Percentiles rank a stretch among this genome's conserved stretches.
Evolutionary conservation across 805 yeast species (phyloP).

Genomic region (Teunomyces aglyptinius): DNA sequence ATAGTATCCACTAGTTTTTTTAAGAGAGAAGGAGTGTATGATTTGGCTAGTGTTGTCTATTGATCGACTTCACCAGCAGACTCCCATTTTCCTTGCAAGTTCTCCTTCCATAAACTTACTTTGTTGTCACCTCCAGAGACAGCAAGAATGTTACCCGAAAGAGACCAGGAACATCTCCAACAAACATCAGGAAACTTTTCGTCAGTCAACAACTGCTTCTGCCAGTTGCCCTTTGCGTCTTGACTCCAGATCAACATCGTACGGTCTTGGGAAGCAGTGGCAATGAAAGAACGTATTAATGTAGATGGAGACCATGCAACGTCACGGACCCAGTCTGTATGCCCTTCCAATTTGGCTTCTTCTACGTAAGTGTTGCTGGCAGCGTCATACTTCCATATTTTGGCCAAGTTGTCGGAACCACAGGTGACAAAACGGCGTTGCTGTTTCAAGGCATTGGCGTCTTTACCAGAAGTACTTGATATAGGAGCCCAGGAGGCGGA

Average conservation of each 20-base stretch:
- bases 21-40: not conserved
- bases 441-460: slow-evolving; percentile 29
- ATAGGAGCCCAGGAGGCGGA: slow-evolving; percentile 94
- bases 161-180: slow-evolving; percentile 98
- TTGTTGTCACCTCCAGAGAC: slow-evolving; percentile 95
- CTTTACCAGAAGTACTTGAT: slow-evolving; percentile 25
- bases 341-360: slow-evolving; percentile 83
- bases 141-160: slow-evolving; percentile 93
- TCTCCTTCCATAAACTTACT: slow-evolving; percentile 96
- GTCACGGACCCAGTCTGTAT: slow-evolving; percentile 97
- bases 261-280: slow-evolving; percentile 95
- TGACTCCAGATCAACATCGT: slow-evolving; percentile 95
- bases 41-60: slow-evolving; percentile 24
- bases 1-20: not conserved
- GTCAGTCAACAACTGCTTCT: slow-evolving; percentile 66
- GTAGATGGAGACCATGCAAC: slow-evolving; percentile 97
- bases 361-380: slow-evolving; percentile 56
- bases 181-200: slow-evolving; percentile 95
- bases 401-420: slow-evolving; percentile 92
- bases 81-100: slow-evolving; percentile 91
- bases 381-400: slow-evolving; percentile 78
- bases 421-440: slow-evolving; percentile 85
- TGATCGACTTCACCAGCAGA: slow-evolving; percentile 95
- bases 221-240: slow-evolving; percentile 72
- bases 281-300: slow-evolving; percentile 82